A percentile compares a stretch with the other conserved stretches of the same genome.
Conservation (phyloP, 2,329 filamentous ascomycete genomes). For the Cytospora chrysosperma region DNA sequence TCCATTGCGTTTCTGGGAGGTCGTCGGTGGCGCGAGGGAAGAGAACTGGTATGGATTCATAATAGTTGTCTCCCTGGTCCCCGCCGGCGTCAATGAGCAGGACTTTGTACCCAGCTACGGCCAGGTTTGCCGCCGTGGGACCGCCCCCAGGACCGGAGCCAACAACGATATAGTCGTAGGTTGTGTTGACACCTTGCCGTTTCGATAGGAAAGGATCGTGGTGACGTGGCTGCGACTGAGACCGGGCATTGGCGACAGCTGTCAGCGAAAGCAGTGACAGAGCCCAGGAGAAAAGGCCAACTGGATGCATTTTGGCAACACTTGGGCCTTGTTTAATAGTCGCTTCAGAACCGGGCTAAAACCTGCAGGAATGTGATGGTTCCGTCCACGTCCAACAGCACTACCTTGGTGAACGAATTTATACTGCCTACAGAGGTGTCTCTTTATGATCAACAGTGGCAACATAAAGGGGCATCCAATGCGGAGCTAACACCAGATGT, state of each 20-base stretch:
- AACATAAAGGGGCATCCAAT: neutral
- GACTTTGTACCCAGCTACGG: conserved; percentile 18
- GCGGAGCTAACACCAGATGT: neutral
- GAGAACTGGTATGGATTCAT: conserved; percentile 26
- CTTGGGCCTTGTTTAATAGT: neutral
- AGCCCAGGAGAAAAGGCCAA: neutral
- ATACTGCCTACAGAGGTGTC: neutral
- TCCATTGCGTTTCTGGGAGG: conserved; percentile 56
- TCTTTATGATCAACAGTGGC: too few species aligned
- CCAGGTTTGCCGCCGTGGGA: conserved; percentile 18
- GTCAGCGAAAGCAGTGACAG: neutral
- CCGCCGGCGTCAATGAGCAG: conserved; percentile 53
- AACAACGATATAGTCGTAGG: conserved; percentile 22
- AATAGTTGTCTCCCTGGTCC: conserved; percentile 47
- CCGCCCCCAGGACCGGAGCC: conserved; percentile 21
- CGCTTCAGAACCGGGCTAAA: neutral
- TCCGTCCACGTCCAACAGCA: neutral
- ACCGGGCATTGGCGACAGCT: neutral
- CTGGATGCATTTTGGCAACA: neutral
- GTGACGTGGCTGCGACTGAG: neutral
- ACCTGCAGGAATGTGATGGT: neutral
- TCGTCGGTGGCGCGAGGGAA: conserved; percentile 55
- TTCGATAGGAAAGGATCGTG: conserved; percentile 9
- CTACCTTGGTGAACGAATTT: neutral
- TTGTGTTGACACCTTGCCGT: conserved; percentile 5